These are phyloP conservation scores for Beauveria asiatica DNA, from an alignment of 2,329 filamentous ascomycete species.

Conservation along the genomic window DNA sequence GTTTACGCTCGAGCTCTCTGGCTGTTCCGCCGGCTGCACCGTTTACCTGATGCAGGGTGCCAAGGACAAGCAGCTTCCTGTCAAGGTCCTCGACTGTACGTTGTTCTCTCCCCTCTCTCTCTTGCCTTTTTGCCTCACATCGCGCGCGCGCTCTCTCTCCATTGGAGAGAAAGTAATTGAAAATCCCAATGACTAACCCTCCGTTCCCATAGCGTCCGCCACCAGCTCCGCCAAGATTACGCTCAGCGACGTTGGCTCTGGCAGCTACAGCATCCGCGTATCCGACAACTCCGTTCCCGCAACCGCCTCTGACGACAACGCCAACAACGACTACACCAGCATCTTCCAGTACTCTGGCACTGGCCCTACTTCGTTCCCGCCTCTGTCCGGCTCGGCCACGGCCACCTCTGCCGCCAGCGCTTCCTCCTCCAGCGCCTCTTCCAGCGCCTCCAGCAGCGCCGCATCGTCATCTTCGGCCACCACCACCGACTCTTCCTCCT, in stretches of 20 bases:
- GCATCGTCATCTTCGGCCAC: not conserved
- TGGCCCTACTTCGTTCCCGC: constrained; percentile 9
- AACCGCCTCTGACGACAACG: not conserved
- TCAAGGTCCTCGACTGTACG: constrained; percentile 1
- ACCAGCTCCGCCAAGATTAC: not conserved
- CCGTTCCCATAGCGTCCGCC: not conserved
- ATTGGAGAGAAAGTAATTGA: no score
- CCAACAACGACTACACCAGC: constrained; percentile 6
- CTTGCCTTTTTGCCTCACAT: no score
- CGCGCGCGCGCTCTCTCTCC: no score
- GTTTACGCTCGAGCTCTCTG: constrained; percentile 2
- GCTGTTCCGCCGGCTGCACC: constrained; percentile 1
- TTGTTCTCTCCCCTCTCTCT: not conserved
- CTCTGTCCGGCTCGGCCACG: constrained; percentile 4
- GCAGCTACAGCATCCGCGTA: constrained; percentile 8
- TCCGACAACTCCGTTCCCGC: constrained; percentile 3
- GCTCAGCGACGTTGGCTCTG: constrained; percentile 2
- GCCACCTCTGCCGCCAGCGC: not conserved
- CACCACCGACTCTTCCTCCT: not conserved
- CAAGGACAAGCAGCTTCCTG: not conserved
- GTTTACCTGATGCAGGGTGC: constrained; percentile 7
- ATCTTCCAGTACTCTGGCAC: constrained; percentile 4
- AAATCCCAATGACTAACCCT: not conserved
- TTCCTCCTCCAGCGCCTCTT: not conserved
- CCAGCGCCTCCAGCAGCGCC: not conserved